Percentiles rank a stretch among this genome's conserved stretches.
Conservation (phyloP, 768 basidiomycete species). For the Rhizopogon rudus region DNA sequence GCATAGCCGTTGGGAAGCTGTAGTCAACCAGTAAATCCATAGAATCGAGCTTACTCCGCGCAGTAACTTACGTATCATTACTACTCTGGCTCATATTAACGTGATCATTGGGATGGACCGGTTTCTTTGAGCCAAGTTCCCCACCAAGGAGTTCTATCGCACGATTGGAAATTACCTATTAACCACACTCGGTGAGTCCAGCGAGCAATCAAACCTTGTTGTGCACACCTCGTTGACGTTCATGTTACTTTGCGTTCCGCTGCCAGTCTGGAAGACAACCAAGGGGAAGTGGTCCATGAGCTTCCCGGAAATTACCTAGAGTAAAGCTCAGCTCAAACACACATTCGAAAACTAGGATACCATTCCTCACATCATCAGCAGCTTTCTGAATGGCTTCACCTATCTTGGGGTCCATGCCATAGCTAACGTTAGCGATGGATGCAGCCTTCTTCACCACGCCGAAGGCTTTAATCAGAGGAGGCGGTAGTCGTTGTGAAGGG, state of each 20-base stretch:
- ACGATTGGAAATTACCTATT: slow-evolving; percentile 92
- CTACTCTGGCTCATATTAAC: slow-evolving; percentile 99
- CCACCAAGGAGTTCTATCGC: slow-evolving; percentile 97
- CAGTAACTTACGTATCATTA: slow-evolving; percentile 82
- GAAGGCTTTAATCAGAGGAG: slow-evolving; percentile 96
- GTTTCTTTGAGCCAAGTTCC: slow-evolving; percentile 90
- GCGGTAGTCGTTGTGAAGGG: slow-evolving; percentile 86
- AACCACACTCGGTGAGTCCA: not conserved
- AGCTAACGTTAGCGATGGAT: slow-evolving; percentile 79
- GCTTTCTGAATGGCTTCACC: slow-evolving; percentile 88
- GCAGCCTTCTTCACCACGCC: slow-evolving; percentile 98
- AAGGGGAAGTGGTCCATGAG: slow-evolving; percentile 94
- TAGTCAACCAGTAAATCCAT: not conserved
- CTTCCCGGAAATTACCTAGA: slow-evolving; percentile 91
- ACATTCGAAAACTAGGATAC: not conserved
- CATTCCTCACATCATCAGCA: slow-evolving; percentile 76
- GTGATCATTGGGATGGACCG: slow-evolving; percentile 99
- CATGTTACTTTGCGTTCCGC: slow-evolving; percentile 99
- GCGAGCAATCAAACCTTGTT: not conserved
- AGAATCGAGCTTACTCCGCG: not conserved
- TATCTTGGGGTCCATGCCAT: slow-evolving; percentile 87
- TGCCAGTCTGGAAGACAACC: slow-evolving; percentile 99
- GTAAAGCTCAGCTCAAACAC: slow-evolving; percentile 1
- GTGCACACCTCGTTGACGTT: slow-evolving; percentile 85
- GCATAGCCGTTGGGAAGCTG: slow-evolving; percentile 99